Base-by-base conservation (phyloP, 164 flowering plant species). In the Magnolia officinalis region DNA sequence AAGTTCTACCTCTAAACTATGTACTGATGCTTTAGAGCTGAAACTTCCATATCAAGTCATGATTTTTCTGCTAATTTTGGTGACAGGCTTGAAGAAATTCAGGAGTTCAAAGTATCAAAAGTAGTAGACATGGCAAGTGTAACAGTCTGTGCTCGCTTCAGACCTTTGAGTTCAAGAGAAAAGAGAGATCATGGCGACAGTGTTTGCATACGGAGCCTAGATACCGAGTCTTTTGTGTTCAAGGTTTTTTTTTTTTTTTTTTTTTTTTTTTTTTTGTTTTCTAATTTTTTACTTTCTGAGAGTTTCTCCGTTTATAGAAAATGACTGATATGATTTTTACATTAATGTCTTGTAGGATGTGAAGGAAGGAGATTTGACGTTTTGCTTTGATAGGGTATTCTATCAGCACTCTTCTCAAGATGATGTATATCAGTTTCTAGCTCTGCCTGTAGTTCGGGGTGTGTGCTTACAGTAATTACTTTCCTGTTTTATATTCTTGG, bases 371-470 rank as follows among this genome's bases (percentile, higher is more conserved):
- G 90, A 90, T 11, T 55, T 78, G 19, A 79, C 72, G 13, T 90
- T 91, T 74, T 82, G 77, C 29, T 92, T 92, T 68, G 98, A 92
- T 78, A 85, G 80, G 70, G 97, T 90, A 55, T 94, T 94, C 83
- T 85, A 87, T 78, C 29, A 82, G 71, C 83, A 80, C 45, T 91
- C 96, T 26, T 82, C 81, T 70, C 97, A 92, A 82, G 83, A 84
- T 71, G 89, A 88, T 63, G 88, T 92, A n/a, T 94, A 83, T 71
- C 87, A 89, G 21, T 89, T 87, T 82, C 79, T 92, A 55, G 97
- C 90, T 75, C 81, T 80, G 65, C 98, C 98, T 50, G 88, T 92
- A 63, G 87, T 94, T 73, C 80, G 66, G 85, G 98, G 98, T 92
- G 80, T 67, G 66, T 50, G 1, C 2, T 37, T 74, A 19, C 19